Evolutionary conservation across 768 basidiomycete species (phyloP).

Genomic region (Trametes cubensis): DNA sequence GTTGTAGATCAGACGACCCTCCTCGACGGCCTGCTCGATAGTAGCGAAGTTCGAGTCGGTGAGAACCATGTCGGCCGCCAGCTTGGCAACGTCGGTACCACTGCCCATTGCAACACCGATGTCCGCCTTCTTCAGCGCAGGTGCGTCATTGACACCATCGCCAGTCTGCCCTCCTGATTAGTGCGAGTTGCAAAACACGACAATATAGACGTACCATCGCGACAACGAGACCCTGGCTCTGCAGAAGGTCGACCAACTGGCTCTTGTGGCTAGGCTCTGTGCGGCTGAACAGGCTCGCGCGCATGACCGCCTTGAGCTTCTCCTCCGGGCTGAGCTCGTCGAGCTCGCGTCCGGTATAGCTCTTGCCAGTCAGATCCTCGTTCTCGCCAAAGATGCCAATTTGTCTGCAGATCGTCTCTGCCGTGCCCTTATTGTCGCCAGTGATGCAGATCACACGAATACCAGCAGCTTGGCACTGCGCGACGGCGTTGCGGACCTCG

Average conservation of each 20-base stretch:
- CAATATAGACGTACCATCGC: slow-evolving; percentile 71
- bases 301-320: slow-evolving; percentile 84
- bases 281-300: slow-evolving; percentile 87
- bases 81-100: slow-evolving; percentile 97
- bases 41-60: slow-evolving; percentile 98
- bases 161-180: slow-evolving; percentile 64
- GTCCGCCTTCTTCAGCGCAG: slow-evolving; percentile 94
- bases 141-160: slow-evolving; percentile 98
- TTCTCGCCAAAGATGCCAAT: slow-evolving; percentile 89
- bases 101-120: slow-evolving; percentile 99
- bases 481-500: slow-evolving; percentile 84
- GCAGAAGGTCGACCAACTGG: slow-evolving; percentile 91
- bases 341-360: slow-evolving; percentile 91
- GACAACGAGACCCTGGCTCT: slow-evolving; percentile 88
- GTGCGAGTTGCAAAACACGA: slow-evolving; percentile 14
- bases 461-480: slow-evolving; percentile 89
- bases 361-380: slow-evolving; percentile 93
- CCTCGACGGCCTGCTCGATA: slow-evolving; percentile 95
- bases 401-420: slow-evolving; percentile 94
- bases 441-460: slow-evolving; percentile 98
- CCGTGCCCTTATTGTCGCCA: slow-evolving; percentile 96
- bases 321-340: slow-evolving; percentile 80
- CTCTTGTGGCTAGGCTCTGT: slow-evolving; percentile 96
- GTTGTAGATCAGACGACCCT: slow-evolving; percentile 97
- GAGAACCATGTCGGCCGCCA: slow-evolving; percentile 97